A percentile compares a stretch with the other conserved stretches of the same genome.
These are phyloP conservation scores for Aspergillus sclerotialis DNA, from an alignment of 2,329 filamentous ascomycete genomes.

Conservation along the genomic window DNA sequence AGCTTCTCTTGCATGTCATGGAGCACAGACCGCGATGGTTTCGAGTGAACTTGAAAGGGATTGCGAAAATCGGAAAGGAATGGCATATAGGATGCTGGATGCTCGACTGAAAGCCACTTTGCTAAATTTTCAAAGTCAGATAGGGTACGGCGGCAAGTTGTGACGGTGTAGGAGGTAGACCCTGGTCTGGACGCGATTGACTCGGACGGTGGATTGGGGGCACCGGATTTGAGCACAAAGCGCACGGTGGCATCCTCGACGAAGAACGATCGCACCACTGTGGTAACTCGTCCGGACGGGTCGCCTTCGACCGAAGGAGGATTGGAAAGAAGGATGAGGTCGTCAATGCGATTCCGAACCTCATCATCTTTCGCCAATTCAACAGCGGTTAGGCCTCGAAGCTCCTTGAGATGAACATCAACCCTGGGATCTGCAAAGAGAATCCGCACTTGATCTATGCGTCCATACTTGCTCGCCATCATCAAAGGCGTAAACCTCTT, in stretches of 20 bases:
- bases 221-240: slow-evolving; percentile 88
- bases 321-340: slow-evolving; percentile 76
- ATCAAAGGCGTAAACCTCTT: slow-evolving; percentile 92
- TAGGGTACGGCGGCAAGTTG: slow-evolving; percentile 82
- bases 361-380: slow-evolving; percentile 98
- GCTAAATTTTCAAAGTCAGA: slow-evolving; percentile 87
- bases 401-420: slow-evolving; percentile 74
- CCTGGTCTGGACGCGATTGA: slow-evolving; percentile 29
- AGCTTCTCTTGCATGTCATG: slow-evolving; percentile 81
- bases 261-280: slow-evolving; percentile 91
- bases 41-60: slow-evolving; percentile 87
- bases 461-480: slow-evolving; percentile 97
- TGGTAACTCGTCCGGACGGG: slow-evolving; percentile 74
- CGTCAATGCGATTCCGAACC: slow-evolving; percentile 91
- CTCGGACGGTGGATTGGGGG: slow-evolving; percentile 48
- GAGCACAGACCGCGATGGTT: slow-evolving; percentile 78
- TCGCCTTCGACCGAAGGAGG: slow-evolving; percentile 46
- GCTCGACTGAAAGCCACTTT: slow-evolving; percentile 75
- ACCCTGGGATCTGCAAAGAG: slow-evolving; percentile 84
- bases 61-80: slow-evolving; percentile 69
- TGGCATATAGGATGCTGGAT: slow-evolving; percentile 93
- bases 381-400: slow-evolving; percentile 83
- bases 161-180: slow-evolving; percentile 77
- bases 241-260: slow-evolving; percentile 93
- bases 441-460: slow-evolving; percentile 83